phyloP scores from a whole-genome alignment of 345 rosid genomes.

The thale cress (Arabidopsis thaliana) region DNA sequence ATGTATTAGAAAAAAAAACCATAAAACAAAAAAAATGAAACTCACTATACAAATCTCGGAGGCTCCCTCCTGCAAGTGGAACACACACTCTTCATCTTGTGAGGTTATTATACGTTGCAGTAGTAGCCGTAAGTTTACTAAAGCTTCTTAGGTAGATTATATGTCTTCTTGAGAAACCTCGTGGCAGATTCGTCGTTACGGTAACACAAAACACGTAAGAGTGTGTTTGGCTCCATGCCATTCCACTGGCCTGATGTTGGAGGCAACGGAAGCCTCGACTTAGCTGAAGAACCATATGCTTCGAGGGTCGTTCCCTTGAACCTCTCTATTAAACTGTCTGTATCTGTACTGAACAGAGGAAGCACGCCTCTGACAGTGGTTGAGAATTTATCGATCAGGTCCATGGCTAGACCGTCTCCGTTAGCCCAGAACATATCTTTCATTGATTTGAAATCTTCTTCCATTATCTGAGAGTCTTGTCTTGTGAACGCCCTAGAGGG shows the following conservation, averaged over 20 bases:
- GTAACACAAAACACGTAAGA: constrained; percentile 83
- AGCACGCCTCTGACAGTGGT: constrained; percentile 68
- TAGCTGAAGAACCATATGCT: constrained; percentile 76
- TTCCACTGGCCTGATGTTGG: constrained; percentile 93
- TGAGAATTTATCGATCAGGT: constrained; percentile 78
- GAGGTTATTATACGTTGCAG: constrained; percentile 35
- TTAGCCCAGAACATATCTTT: constrained; percentile 94
- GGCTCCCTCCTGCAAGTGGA: constrained; percentile 34
- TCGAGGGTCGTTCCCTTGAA: constrained; percentile 76
- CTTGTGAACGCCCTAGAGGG: constrained; percentile 80
- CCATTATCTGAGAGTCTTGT: constrained; percentile 78
- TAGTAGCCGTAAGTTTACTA: constrained; percentile 28
- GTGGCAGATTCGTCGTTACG: constrained; percentile 87
- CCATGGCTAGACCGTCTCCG: constrained; percentile 88
- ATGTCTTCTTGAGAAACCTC: constrained; percentile 83
- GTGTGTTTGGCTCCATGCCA: constrained; percentile 84
- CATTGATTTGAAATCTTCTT: constrained; percentile 89
- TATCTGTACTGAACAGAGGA: constrained; percentile 78
- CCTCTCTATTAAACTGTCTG: constrained; percentile 83
- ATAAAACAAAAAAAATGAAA: constrained; percentile 17
- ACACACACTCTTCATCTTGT: constrained; percentile 27
- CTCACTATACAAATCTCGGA: constrained; percentile 47
- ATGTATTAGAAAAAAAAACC: constrained; percentile 23
- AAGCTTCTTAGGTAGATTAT: constrained; percentile 82
- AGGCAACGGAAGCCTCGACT: constrained; percentile 86